Base-by-base conservation (phyloP, 2,329 filamentous ascomycete genomes). In the Dactylella cylindrospora region DNA sequence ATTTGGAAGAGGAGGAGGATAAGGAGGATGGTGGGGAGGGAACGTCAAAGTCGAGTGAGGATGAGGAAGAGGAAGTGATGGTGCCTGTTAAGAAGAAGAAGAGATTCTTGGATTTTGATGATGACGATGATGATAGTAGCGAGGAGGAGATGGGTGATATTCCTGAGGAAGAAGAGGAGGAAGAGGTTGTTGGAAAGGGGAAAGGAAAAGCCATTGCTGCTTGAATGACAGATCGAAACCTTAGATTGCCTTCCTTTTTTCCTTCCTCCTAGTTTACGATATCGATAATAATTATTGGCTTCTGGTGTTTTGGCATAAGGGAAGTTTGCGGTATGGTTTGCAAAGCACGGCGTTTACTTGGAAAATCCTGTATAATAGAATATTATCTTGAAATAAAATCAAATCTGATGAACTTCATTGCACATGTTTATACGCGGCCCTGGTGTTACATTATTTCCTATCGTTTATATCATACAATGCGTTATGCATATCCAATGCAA, bases 111-210 rank as follows among this genome's bases (percentile, higher is more conserved):
- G 52, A 45, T 7, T 64, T 57, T 26, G 66, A 62, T 26, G 62
- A 61, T 13, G 57, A 62, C 17, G 66, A 67, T 13, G 65, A 65
- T 19, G 60, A 31, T 5, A 20, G 22, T 5, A 57, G 28, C 1
- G 64, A 68, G 8, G 32, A 49, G 7, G 44, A 41, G 12, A 26
- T 17, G 33, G 45, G 73, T 76, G 67, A 76, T n/a, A 22, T 25
- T 17, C 17, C 74, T 50, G 74, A 76, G 15, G 75, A 74, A 22
- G 75, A 76, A 20, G 76, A 77, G 10, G 75, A 75, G 7, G 75
- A 76, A 13, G 73, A 74, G 3, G 72, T 59, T n/a, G 57, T 46
- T 10, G 44, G 45, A 23, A 65, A 66, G 31, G 69, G 71, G 13
- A 70, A 74, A 55, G 74, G 71, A 15, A 78, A 75, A 66, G 74